These are phyloP conservation scores for Astrephomene gubernaculifera DNA, from an alignment of 139 green algal species.

Conservation along the genomic window DNA sequence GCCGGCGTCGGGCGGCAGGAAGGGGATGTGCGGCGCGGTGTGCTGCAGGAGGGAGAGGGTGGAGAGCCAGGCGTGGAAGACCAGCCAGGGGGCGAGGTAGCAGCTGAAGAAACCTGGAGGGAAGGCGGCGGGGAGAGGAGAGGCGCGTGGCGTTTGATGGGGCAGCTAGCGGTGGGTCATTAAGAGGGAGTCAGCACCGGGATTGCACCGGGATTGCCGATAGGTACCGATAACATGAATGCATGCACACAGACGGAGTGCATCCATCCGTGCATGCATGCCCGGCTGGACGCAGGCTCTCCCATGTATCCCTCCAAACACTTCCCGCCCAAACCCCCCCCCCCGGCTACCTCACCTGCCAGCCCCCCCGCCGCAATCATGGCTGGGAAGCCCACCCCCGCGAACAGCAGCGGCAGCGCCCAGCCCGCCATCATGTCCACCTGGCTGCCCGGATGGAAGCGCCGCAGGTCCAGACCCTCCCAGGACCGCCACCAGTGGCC, in stretches of 20 bases:
- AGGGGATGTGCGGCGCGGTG: constrained; percentile 63
- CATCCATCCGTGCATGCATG: too few species aligned
- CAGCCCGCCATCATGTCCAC: constrained; percentile 47
- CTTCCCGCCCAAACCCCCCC: background rate
- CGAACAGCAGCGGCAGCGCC: constrained; percentile 49
- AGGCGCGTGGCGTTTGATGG: background rate
- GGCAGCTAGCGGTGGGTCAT: too few species aligned
- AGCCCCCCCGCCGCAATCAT: constrained; percentile 42
- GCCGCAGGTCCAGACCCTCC: constrained; percentile 59
- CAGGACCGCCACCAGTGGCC: constrained; percentile 48
- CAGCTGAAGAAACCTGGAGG: constrained; percentile 41
- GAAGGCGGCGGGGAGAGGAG: background rate
- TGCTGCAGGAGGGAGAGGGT: constrained; percentile 53
- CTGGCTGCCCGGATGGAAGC: constrained; percentile 36
- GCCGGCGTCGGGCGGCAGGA: background rate
- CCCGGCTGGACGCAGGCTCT: too few species aligned
- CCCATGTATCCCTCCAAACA: background rate
- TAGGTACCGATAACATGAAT: too few species aligned
- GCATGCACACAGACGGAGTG: too few species aligned
- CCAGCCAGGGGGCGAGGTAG: constrained; percentile 66
- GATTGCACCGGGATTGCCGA: too few species aligned
- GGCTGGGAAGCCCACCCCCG: constrained; percentile 49
- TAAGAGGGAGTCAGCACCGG: too few species aligned
- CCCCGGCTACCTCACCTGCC: constrained; percentile 6
- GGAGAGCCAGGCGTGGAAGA: constrained; percentile 68